These are phyloP conservation scores for Tylopilus vinaceipallidus DNA, from an alignment of 768 basidiomycete species.

Conservation along the genomic window DNA sequence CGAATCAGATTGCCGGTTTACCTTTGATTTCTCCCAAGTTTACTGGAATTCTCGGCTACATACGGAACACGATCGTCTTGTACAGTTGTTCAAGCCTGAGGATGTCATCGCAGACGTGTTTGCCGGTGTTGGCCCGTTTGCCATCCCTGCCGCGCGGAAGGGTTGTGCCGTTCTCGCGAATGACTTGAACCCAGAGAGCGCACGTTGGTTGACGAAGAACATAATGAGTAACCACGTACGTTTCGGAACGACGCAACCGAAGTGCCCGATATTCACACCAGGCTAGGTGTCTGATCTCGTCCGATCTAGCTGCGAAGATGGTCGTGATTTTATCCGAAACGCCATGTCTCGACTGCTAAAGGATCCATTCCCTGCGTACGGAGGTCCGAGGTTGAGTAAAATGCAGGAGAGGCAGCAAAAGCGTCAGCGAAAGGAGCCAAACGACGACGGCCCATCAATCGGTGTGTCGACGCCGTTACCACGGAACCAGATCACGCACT, in stretches of 20 bases:
- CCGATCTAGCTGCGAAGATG: conserved; percentile 78
- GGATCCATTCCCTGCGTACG: conserved; percentile 63
- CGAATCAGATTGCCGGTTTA: conserved; percentile 85
- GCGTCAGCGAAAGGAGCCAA: conserved; percentile 36
- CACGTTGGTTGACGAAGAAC: conserved; percentile 73
- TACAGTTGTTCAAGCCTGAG: conserved; percentile 64
- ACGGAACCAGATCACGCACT: conserved; percentile 70
- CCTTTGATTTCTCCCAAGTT: conserved; percentile 91
- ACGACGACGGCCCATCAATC: too few species aligned
- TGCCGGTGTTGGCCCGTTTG: conserved; percentile 97
- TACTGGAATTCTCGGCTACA: conserved; percentile 99
- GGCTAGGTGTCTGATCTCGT: conserved; percentile 63
- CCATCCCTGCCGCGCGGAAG: conserved; percentile 88
- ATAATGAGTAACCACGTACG: conserved; percentile 73
- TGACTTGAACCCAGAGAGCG: conserved; percentile 90
- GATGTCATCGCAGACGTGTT: conserved; percentile 92
- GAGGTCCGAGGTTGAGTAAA: conserved; percentile 39
- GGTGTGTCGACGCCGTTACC: conserved; percentile 22
- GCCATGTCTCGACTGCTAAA: conserved; percentile 53
- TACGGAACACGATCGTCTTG: conserved; percentile 86
- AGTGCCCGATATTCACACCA: conserved; percentile 2
- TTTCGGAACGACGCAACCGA: conserved; percentile 1
- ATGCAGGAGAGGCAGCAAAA: conserved; percentile 45
- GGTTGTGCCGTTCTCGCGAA: conserved; percentile 90
- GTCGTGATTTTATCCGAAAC: conserved; percentile 75